These are phyloP conservation scores for Arbutus unedo DNA, from an alignment of 148 eudicot genomes.

Conservation along the genomic window DNA sequence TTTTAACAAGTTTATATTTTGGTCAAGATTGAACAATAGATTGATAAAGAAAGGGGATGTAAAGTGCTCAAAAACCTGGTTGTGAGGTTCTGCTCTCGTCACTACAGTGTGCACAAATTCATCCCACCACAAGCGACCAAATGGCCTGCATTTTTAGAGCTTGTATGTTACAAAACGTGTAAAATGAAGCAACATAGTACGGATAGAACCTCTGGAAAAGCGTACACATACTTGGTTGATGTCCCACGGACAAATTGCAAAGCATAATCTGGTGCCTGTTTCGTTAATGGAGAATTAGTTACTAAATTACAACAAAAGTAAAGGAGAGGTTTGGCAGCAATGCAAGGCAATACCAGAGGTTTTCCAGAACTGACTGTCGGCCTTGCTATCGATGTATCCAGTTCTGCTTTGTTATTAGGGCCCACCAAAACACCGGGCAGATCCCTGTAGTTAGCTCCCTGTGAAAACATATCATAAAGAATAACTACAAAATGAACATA, in stretches of 20 bases:
- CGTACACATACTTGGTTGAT: slow-evolving; percentile 23
- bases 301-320: neutral
- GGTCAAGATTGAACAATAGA: neutral
- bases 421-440: slow-evolving; percentile 25
- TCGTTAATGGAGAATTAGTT: neutral
- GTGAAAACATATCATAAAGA: neutral
- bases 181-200: neutral
- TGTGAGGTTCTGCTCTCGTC: slow-evolving; percentile 29
- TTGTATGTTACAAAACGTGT: neutral
- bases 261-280: slow-evolving; percentile 29
- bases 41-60: neutral
- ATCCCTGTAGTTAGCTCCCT: slow-evolving; percentile 31
- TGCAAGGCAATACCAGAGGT: slow-evolving; percentile 23
- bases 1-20: neutral
- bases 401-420: slow-evolving; percentile 14
- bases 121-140: slow-evolving; percentile 29
- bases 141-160: slow-evolving; percentile 18
- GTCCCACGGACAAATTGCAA: slow-evolving; percentile 19
- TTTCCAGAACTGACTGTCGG: slow-evolving; percentile 22
- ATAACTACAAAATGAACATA: neutral
- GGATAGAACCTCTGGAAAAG: neutral
- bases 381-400: slow-evolving; percentile 21
- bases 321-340: neutral
- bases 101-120: slow-evolving; percentile 25
- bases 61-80: slow-evolving; percentile 16